A percentile compares a stretch with the other conserved stretches of the same genome.
These are phyloP conservation scores for Acrocalymma vagum DNA, from an alignment of 2,329 filamentous ascomycete species.

Conservation along the genomic window DNA sequence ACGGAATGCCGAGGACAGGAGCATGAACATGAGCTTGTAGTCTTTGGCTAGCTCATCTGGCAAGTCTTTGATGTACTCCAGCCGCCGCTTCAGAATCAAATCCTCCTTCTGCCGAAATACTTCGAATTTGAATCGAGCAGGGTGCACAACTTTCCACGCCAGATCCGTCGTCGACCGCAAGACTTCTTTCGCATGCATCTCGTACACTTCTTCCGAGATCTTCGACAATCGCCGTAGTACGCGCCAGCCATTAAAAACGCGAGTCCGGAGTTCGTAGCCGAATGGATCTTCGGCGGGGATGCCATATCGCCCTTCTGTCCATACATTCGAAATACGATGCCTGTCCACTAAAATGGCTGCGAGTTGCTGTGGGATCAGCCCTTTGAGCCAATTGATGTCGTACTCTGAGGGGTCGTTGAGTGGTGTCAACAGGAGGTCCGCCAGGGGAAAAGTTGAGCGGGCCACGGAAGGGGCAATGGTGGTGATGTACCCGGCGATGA, in stretches of 20 bases:
- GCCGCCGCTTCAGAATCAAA: constrained; percentile 23
- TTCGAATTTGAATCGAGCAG: constrained; percentile 26
- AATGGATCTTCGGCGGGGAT: constrained; percentile 39
- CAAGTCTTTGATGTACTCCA: constrained; percentile 30
- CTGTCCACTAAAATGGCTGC: constrained; percentile 39
- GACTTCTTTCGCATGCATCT: constrained; percentile 10
- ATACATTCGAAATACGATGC: constrained; percentile 31
- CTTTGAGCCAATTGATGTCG: constrained; percentile 31
- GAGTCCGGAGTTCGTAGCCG: constrained; percentile 35
- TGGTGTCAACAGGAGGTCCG: constrained; percentile 23
- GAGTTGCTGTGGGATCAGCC: constrained; percentile 36
- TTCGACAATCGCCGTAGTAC: constrained; percentile 32
- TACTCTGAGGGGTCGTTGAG: constrained; percentile 12
- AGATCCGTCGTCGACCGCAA: constrained; percentile 18
- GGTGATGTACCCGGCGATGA: constrained; percentile 34
- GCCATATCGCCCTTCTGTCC: constrained; percentile 27
- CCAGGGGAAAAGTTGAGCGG: constrained; percentile 32
- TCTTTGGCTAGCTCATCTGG: constrained; percentile 28
- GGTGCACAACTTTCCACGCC: constrained; percentile 19
- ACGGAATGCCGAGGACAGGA: constrained; percentile 37
- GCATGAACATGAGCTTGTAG: constrained; percentile 40
- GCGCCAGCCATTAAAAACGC: constrained; percentile 38
- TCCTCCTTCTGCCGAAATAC: constrained; percentile 27
- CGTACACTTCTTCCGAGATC: constrained; percentile 33
- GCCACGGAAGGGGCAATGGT: constrained; percentile 38